These are phyloP conservation scores for Yarrowia bubula DNA, from an alignment of 805 yeast genomes.

Conservation along the genomic window DNA sequence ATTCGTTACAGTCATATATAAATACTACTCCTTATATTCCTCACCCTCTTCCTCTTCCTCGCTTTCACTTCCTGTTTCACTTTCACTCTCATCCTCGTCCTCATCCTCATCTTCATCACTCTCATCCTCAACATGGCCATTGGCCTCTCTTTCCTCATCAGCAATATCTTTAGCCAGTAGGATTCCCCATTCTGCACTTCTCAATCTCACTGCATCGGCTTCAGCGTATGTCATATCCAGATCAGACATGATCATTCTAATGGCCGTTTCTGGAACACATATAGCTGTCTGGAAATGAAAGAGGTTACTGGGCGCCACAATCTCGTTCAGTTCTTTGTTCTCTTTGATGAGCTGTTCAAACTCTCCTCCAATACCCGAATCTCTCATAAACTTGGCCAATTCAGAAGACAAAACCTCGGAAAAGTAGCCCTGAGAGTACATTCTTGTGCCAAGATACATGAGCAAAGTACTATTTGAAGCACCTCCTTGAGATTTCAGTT, in stretches of 20 bases:
- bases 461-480: background rate
- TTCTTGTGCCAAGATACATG: background rate
- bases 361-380: background rate
- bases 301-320: background rate
- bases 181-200: constrained; percentile 1
- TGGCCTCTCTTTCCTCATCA: background rate
- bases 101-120: background rate
- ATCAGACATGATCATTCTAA: constrained; percentile 8
- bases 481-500: background rate
- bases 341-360: background rate
- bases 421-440: background rate
- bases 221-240: background rate
- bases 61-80: background rate
- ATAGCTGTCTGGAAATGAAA: constrained; percentile 9
- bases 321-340: background rate
- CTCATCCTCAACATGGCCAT: background rate
- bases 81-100: background rate
- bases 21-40: background rate
- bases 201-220: background rate
- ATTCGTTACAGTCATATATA: too few relatives aligned
- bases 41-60: background rate
- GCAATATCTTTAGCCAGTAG: background rate
- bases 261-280: constrained; percentile 1
- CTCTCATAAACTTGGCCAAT: background rate
- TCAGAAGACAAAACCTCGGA: background rate